Percentiles rank a stretch among this genome's conserved stretches.
Evolutionary conservation across 2,329 filamentous ascomycete species (phyloP).

Genomic region (Aspergillus neotritici): DNA sequence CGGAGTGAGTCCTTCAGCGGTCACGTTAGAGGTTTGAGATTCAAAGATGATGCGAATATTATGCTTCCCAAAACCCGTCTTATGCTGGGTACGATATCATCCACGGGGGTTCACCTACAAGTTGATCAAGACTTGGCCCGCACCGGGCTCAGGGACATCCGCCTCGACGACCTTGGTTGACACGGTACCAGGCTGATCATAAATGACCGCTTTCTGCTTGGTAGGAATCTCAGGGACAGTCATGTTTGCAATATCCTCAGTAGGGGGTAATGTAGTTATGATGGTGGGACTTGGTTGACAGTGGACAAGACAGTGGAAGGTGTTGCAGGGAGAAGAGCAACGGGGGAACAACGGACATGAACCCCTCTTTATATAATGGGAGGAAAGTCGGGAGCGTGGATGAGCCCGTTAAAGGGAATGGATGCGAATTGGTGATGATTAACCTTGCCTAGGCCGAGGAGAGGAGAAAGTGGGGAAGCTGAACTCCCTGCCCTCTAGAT

Average conservation of each 20-base stretch:
- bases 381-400: no score
- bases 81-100: not conserved
- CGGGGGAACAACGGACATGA: no score
- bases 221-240: conserved; percentile 45
- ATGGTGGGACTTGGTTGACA: no score
- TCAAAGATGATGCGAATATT: not conserved
- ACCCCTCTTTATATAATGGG: no score
- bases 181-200: conserved; percentile 60
- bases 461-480: no score
- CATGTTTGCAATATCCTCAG: conserved; percentile 19
- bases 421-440: no score
- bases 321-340: no score
- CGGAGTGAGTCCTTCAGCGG: conserved; percentile 51
- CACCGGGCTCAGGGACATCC: conserved; percentile 59
- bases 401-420: no score
- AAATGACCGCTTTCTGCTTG: conserved; percentile 59
- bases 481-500: no score
- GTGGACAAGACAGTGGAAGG: no score
- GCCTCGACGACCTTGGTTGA: conserved; percentile 60
- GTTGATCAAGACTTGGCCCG: conserved; percentile 59
- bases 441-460: no score
- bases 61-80: not conserved
- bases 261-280: conserved; percentile 2
- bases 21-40: conserved; percentile 3
- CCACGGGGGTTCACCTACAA: conserved; percentile 40